Base-by-base conservation (phyloP, 768 basidiomycete genomes). In the Psilocybe tampanensis region DNA sequence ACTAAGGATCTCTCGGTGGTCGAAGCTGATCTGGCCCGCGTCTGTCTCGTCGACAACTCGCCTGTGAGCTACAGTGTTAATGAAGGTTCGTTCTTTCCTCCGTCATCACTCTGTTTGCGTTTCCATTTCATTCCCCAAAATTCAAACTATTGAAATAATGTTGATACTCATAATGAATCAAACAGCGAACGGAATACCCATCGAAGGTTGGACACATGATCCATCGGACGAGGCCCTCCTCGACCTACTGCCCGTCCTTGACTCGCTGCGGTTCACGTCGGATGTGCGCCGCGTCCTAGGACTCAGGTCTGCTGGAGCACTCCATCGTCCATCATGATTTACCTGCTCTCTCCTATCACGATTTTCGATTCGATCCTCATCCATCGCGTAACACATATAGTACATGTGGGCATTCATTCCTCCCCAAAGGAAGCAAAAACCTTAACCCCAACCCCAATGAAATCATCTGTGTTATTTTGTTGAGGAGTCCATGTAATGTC, bases 181-280 rank as follows among this genome's bases (percentile, higher is more conserved):
- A 39, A 39, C 70, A 98, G 97, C 93, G 52, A 99, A 99, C 71
- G 97, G 95, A 51, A 94, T 99, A 67, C 97, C 97, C 32, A 94
- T 99, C 73, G 96, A 98, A 80, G 97, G 97, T 47, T 98, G 97
- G 97, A 98, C 95, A 21, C 89, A 95, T 58, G 97, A 99, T 74
- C 95, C 94, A 29, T 86, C 88, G 58, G 97, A 99, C 75, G 94
- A 98, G 74, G 97, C 96, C 19, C 78, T 99, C 54, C 87, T 99
- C 54, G 95, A 98, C 76, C 83, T 98, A 49, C 77, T 99, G 22
- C 97, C 97, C 18, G 89, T 99, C 52, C 85, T 99, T 52, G 97
- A 99, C 72, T 96, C 94, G 45, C 76, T 99, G 60, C 85, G 97
- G 34, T 99, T 99, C 74, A 97, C 95, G 11, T 89, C 86, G 56